Conservation (phyloP, 257 asterid species). For the Scutellaria baicalensis region DNA sequence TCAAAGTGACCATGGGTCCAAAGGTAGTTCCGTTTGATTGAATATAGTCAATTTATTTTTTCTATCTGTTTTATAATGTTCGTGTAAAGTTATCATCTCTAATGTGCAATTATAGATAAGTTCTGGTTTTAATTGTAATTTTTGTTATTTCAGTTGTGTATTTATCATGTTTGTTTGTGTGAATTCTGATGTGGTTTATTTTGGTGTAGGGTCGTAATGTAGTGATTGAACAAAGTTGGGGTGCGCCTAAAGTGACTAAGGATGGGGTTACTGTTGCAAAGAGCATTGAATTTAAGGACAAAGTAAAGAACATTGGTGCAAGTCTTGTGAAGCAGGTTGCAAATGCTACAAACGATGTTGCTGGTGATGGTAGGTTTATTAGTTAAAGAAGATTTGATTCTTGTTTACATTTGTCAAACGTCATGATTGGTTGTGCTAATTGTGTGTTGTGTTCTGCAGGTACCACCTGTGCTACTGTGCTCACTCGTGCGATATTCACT, state of each 20-base stretch:
- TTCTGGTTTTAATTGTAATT: no score
- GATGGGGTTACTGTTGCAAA: slow-evolving; percentile 98
- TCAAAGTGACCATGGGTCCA: slow-evolving; percentile 95
- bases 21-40: slow-evolving; percentile 37
- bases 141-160: no score
- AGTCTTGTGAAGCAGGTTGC: slow-evolving; percentile 98
- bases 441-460: slow-evolving; percentile 29
- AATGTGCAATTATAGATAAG: no score
- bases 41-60: background rate
- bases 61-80: background rate
- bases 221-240: slow-evolving; percentile 98
- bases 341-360: slow-evolving; percentile 94
- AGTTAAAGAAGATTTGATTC: background rate
- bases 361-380: slow-evolving; percentile 85
- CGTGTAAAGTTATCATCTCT: no score
- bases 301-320: slow-evolving; percentile 82
- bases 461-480: slow-evolving; percentile 94
- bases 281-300: slow-evolving; percentile 91
- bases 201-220: slow-evolving; percentile 77
- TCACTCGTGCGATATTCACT: slow-evolving; percentile 84
- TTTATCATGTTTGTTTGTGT: background rate
- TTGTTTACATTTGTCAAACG: background rate
- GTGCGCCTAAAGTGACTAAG: slow-evolving; percentile 98
- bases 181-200: background rate
- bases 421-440: background rate